These are phyloP conservation scores for Hypoxylon sp. DNA, from an alignment of 2,329 filamentous ascomycete species.

Conservation along the genomic window DNA sequence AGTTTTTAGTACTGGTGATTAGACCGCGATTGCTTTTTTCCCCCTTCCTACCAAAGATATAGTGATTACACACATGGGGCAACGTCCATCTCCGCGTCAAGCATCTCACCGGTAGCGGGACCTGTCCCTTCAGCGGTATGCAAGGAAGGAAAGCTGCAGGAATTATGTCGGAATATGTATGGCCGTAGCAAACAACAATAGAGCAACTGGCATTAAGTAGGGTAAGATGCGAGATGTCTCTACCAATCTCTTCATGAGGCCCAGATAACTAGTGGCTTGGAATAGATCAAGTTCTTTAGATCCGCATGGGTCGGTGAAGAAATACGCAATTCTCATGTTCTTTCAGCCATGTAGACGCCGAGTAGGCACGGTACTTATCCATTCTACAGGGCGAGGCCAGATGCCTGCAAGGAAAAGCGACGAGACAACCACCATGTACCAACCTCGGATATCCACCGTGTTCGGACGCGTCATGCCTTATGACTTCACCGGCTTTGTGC, in stretches of 20 bases:
- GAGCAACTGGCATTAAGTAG: slow-evolving; percentile 19
- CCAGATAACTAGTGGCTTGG: slow-evolving; percentile 17
- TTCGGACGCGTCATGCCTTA: slow-evolving; percentile 6
- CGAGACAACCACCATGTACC: slow-evolving; percentile 18
- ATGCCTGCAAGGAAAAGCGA: slow-evolving; percentile 13
- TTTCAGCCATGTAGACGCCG: slow-evolving; percentile 12
- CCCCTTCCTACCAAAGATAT: slow-evolving; percentile 25
- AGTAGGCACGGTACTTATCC: slow-evolving; percentile 4
- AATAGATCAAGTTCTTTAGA: slow-evolving; percentile 3
- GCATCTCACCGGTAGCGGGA: slow-evolving; percentile 20
- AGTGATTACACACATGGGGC: slow-evolving; percentile 21
- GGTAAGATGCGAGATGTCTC: slow-evolving; percentile 23
- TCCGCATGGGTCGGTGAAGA: slow-evolving; percentile 31
- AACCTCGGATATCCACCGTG: slow-evolving; percentile 11
- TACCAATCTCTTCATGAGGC: slow-evolving; percentile 28
- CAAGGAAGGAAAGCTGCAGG: slow-evolving; percentile 38
- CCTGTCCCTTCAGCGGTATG: slow-evolving; percentile 21
- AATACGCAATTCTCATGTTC: slow-evolving; percentile 9
- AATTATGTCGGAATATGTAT: slow-evolving; percentile 27
- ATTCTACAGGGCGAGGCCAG: slow-evolving; percentile 15
- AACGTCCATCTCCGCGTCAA: slow-evolving; percentile 17
- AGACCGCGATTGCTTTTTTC: slow-evolving; percentile 34
- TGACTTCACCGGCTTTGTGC: slow-evolving; percentile 15
- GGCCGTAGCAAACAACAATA: slow-evolving; percentile 31
- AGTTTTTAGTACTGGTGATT: slow-evolving; percentile 11